Evolutionary conservation across 164 flowering plant genomes (phyloP), one percentile per base, ranked within the genome.

Genomic region (Vitis labrusca): DNA sequence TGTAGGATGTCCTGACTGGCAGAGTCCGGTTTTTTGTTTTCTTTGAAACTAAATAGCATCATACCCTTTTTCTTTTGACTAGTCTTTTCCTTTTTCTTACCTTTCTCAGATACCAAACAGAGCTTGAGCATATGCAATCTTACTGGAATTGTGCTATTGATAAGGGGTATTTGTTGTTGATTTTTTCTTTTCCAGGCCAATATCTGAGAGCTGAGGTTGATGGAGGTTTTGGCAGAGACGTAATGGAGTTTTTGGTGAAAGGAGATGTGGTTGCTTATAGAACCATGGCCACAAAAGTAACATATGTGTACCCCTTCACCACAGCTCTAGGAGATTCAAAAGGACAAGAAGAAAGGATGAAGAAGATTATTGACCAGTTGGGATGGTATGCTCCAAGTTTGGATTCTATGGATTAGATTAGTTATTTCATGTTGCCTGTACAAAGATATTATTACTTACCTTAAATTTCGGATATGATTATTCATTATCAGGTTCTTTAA

Each of bases 281-380:
- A 75, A 71, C 73, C 5, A 87, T 92, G 95, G 94, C 99, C 17
- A 82, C 84, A 44, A 92, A 92, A 32, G 99, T 94, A 8, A 92
- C 89, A 1, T 94, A 86, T 78, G 75, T 94, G 6, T 94, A 94
- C 60, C 99, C 99, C 1, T 94, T 92, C 81, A 91, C 97, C 10
- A 91, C 99, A 51, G 97, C 99, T 54, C 76, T 92, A 12, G 99
- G 99, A 9, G 92, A 94, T 73, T 92, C 97, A 5, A 91, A 88
- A 70, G 99, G 97, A 61, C 95, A 94, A 52, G 81, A 91, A 74
- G 94, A 89, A 73, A 81, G 97, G 76, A 63, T 94, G 89, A 88
- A 88, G 82, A 83, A 83, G 74, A 88, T 94, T 57, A n/a, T 80
- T 0, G 84, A 84, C 14, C 71, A 81, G 70, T 75, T 94, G 62